These are phyloP conservation scores for Jasminum sambac DNA, from an alignment of 257 asterid species.

Conservation along the genomic window DNA sequence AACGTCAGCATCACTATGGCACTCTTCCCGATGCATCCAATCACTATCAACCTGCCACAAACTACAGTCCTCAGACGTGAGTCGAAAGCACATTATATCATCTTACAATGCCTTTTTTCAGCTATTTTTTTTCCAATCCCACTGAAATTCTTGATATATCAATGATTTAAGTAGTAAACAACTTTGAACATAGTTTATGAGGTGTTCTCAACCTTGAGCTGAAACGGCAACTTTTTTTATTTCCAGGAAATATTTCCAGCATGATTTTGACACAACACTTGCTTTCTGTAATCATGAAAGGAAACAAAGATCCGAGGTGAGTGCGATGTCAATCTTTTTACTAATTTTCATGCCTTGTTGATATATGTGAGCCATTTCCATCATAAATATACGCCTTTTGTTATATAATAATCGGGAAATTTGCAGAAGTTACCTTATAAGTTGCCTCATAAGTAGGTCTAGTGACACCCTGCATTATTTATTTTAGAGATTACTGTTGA, in stretches of 20 bases:
- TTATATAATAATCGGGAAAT: background rate
- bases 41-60: constrained; percentile 54
- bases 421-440: background rate
- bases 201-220: background rate
- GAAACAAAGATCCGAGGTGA: constrained; percentile 84
- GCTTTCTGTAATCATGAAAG: constrained; percentile 89
- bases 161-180: background rate
- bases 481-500: background rate
- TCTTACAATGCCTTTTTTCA: background rate
- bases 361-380: background rate
- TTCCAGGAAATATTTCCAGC: constrained; percentile 80
- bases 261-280: constrained; percentile 87
- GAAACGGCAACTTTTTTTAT: background rate
- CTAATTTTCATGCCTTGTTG: background rate
- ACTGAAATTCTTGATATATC: background rate
- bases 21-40: constrained; percentile 69
- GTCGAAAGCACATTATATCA: constrained; percentile 30
- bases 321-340: background rate
- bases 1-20: constrained; percentile 85
- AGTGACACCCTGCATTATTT: background rate
- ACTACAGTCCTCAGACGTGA: constrained; percentile 62
- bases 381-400: background rate
- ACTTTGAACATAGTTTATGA: background rate
- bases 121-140: background rate
- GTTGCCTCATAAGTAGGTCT: too few relatives aligned